A percentile compares a stretch with the other conserved stretches of the same genome.
Evolutionary conservation across 2,329 filamentous ascomycete genomes (phyloP).

Genomic region (Scytalidium sp.): DNA sequence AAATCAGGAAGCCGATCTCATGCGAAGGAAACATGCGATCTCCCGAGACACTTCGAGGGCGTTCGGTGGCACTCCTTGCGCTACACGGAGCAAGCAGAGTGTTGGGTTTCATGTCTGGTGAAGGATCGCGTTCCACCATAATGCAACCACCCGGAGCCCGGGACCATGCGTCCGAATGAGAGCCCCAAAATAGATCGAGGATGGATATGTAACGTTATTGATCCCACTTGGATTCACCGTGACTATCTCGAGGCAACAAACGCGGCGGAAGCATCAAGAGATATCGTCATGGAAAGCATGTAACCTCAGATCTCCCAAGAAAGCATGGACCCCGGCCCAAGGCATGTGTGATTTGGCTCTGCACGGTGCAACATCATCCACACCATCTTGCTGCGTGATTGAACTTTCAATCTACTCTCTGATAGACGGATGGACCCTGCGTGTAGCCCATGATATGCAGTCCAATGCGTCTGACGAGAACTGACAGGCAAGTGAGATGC

Average conservation of each 20-base stretch:
- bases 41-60: too few relatives aligned
- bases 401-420: background rate
- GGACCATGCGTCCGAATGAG: background rate
- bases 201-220: background rate
- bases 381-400: background rate
- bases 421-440: background rate
- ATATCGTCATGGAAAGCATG: background rate
- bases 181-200: background rate
- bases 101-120: background rate
- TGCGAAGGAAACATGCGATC: constrained; percentile 1
- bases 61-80: too few relatives aligned
- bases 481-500: constrained; percentile 1
- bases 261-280: background rate
- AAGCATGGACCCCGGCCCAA: too few relatives aligned
- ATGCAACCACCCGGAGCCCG: background rate
- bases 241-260: background rate
- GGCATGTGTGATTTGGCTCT: background rate
- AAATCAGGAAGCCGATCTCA: too few relatives aligned
- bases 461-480: too few relatives aligned
- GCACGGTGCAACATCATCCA: background rate
- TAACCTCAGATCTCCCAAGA: background rate
- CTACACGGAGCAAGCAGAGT: background rate
- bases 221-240: background rate
- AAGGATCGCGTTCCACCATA: background rate
- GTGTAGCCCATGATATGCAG: background rate